Evolutionary conservation across 805 yeast species (phyloP).

Genomic region (Soucietia sequanensis): DNA sequence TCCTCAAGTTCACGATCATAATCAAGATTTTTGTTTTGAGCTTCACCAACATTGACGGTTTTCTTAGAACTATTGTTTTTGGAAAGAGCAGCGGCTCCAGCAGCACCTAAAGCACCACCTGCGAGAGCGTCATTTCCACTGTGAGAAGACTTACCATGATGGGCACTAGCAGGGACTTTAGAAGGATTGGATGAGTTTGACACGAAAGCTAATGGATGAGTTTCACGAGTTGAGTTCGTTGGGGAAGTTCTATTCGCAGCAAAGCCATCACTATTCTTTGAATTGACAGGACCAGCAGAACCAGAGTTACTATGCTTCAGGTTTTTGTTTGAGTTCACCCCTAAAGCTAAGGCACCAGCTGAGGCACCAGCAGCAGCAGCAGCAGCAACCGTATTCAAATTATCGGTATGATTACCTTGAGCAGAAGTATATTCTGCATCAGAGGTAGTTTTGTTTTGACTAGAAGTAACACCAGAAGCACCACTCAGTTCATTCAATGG

Average conservation of each 20-base stretch:
- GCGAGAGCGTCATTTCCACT: background rate
- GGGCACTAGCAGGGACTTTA: constrained; percentile 2
- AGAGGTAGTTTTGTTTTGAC: background rate
- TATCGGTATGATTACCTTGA: background rate
- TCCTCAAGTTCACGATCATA: constrained; percentile 21
- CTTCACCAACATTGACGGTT: constrained; percentile 4
- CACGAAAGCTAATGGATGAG: background rate
- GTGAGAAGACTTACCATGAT: background rate
- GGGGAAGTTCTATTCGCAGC: background rate
- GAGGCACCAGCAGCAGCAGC: constrained; percentile 13
- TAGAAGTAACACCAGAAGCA: background rate
- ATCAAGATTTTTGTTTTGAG: constrained; percentile 15
- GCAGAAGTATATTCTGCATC: background rate
- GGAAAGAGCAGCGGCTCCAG: too few relatives aligned
- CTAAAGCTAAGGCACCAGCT: constrained; percentile 10
- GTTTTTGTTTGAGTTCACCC: background rate
- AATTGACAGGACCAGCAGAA: background rate
- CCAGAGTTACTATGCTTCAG: background rate
- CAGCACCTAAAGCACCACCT: background rate
- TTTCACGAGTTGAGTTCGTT: background rate
- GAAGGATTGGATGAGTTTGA: background rate
- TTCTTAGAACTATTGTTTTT: too few relatives aligned
- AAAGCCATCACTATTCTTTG: background rate
- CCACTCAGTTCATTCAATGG: too few relatives aligned
- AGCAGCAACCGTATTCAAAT: constrained; percentile 1